A percentile compares a stretch with the other conserved stretches of the same genome.
phyloP scores from a whole-genome alignment of 1,284 basidiomycete genomes.

The Sanguinoderma infundibulare region DNA sequence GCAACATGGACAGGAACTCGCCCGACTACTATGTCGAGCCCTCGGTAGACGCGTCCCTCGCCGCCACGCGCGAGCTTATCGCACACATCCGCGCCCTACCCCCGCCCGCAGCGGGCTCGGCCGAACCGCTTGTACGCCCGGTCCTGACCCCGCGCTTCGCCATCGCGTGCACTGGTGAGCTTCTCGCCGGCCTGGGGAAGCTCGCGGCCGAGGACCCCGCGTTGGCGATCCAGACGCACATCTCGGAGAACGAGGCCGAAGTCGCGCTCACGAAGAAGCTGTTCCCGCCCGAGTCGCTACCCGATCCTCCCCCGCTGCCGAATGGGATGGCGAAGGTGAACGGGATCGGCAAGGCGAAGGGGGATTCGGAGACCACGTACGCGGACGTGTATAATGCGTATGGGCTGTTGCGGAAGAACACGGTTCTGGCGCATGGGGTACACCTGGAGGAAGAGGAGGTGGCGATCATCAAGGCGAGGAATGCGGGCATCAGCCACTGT shows the following conservation, averaged over 20 bases:
- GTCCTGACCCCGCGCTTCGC: conserved; percentile 96
- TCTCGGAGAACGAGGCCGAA: conserved; percentile 86
- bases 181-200: conserved; percentile 69
- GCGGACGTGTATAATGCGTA: conserved; percentile 84
- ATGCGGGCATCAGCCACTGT: conserved; percentile 90
- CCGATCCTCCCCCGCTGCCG: conserved; percentile 16
- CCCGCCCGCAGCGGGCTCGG: conserved; percentile 24
- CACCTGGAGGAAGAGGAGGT: conserved; percentile 81
- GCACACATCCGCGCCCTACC: conserved; percentile 65
- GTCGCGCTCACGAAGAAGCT: conserved; percentile 68
- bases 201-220: conserved; percentile 58
- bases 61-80: conserved; percentile 70
- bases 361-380: conserved; percentile 55
- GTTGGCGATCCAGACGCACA: conserved; percentile 91
- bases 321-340: conserved; percentile 38
- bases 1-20: conserved; percentile 89
- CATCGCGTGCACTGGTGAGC: conserved; percentile 83
- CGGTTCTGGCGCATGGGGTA: conserved; percentile 90
- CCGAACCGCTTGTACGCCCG: conserved; percentile 74
- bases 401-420: conserved; percentile 79
- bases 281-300: conserved; percentile 53
- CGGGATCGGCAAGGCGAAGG: conserved; percentile 29
- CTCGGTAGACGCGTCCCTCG: conserved; percentile 59
- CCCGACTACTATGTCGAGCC: conserved; percentile 78
- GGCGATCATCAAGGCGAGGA: conserved; percentile 65